Evolutionary conservation across 148 eudicot genomes (phyloP), one percentile per base, ranked within the genome.

Genomic region (Linanthus parryae): DNA sequence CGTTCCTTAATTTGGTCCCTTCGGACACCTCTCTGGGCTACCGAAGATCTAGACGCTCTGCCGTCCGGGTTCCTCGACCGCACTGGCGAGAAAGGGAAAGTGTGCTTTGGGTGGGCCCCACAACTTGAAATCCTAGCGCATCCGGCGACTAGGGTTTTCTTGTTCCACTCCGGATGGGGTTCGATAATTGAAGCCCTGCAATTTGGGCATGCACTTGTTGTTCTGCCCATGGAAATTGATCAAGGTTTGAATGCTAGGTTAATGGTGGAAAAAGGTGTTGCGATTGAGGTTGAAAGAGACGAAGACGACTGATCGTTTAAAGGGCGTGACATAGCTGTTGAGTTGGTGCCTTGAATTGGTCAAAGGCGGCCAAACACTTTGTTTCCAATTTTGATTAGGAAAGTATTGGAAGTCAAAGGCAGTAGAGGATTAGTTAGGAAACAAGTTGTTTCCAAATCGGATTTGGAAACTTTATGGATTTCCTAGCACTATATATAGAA

Each of bases 131-230:
- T 66, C 8, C 25, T 58, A 8, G 70, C 54, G 7, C 70, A 66
- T 47, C 41, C 46, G 12, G 31, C 63, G 0, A 9, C 58, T 2
- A 52, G 69, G 11, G 58, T 63, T 11, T 49, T 58, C 2, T 13
- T 52, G 27, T 66, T 65, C 38, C 70, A 65, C 19, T 44, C 64
- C 0, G 70, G 70, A 3, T 65, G 64, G 58, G 70, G 70, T 2
- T 50, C 64, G 0, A 31, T 44, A 2, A 58, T 65, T 4, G 70
- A 58, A 22, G 27, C 15, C 6, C 21, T 65, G 46, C 58, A 43
- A 36, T 58, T n/a, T n/a, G n/a, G n/a, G n/a, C n/a, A n/a, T n/a
- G n/a, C n/a, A n/a, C n/a, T n/a, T n/a, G n/a, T n/a, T 16, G 53
- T 44, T 15, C 21, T 58, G 47, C 70, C 70, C 0, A 15, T 58